These are phyloP conservation scores for Luffa acutangula DNA, from an alignment of 306 rosid species.

Conservation along the genomic window DNA sequence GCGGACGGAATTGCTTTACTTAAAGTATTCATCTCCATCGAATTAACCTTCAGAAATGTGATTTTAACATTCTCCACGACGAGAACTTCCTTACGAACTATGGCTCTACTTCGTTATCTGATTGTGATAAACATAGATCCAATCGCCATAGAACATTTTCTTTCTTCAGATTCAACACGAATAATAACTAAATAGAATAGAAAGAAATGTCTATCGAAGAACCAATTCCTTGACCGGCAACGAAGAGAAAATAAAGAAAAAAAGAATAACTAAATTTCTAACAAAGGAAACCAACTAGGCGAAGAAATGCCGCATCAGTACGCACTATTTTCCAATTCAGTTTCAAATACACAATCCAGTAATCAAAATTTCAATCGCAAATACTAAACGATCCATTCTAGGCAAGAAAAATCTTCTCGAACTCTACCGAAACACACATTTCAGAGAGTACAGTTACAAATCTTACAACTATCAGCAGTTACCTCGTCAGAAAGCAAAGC, in stretches of 20 bases:
- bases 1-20: neutral
- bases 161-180: neutral
- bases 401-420: neutral
- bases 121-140: neutral
- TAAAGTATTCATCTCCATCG: neutral
- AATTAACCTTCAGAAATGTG: neutral
- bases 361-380: neutral
- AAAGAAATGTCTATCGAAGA: neutral
- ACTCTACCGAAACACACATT: neutral
- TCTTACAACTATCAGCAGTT: neutral
- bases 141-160: neutral
- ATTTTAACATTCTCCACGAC: neutral
- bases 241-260: neutral
- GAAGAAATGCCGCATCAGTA: neutral
- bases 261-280: neutral
- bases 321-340: neutral
- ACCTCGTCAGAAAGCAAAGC: neutral
- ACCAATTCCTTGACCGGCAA: neutral
- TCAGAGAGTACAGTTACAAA: neutral
- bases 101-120: neutral
- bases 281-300: neutral
- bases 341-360: neutral
- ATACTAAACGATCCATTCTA: neutral
- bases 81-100: neutral
- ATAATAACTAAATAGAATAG: neutral